Percentiles rank a stretch among this genome's conserved stretches.
These are phyloP conservation scores for Parafenestella ontariensis DNA, from an alignment of 2,329 filamentous ascomycete genomes.

Conservation along the genomic window DNA sequence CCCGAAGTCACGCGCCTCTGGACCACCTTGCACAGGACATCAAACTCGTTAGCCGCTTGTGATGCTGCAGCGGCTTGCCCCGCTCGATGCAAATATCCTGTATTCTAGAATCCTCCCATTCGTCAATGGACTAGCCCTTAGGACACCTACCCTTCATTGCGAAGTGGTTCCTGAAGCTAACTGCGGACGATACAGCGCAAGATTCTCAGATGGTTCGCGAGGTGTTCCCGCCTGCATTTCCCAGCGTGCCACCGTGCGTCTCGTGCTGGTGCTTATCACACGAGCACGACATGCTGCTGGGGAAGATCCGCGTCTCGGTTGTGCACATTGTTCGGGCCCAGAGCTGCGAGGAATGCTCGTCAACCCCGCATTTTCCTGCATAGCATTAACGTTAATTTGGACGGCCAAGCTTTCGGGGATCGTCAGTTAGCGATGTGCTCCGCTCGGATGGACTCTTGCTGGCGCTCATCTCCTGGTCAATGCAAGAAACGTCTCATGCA, in stretches of 20 bases:
- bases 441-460: constrained; percentile 26
- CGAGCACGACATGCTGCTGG: constrained; percentile 30
- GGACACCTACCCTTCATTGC: constrained; percentile 17
- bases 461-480: constrained; percentile 1
- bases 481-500: background rate
- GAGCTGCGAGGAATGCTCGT: constrained; percentile 29
- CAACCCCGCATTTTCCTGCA: constrained; percentile 48
- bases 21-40: constrained; percentile 30
- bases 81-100: constrained; percentile 21
- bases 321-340: constrained; percentile 22
- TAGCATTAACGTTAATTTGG: constrained; percentile 35
- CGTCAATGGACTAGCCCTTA: constrained; percentile 12
- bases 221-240: constrained; percentile 12
- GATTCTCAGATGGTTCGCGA: constrained; percentile 8
- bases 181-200: constrained; percentile 24
- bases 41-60: constrained; percentile 28
- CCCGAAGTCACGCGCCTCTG: constrained; percentile 44
- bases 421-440: constrained; percentile 32
- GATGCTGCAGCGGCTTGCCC: constrained; percentile 15
- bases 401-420: constrained; percentile 35
- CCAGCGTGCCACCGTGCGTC: constrained; percentile 23
- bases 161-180: constrained; percentile 37
- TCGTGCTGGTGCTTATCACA: constrained; percentile 25
- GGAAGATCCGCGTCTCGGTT: constrained; percentile 17
- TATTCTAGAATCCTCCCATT: constrained; percentile 22